Evolutionary conservation across 2,329 filamentous ascomycete genomes (phyloP), one percentile per base, ranked within the genome.

Genomic region (Pseudogymnoascus sp.): DNA sequence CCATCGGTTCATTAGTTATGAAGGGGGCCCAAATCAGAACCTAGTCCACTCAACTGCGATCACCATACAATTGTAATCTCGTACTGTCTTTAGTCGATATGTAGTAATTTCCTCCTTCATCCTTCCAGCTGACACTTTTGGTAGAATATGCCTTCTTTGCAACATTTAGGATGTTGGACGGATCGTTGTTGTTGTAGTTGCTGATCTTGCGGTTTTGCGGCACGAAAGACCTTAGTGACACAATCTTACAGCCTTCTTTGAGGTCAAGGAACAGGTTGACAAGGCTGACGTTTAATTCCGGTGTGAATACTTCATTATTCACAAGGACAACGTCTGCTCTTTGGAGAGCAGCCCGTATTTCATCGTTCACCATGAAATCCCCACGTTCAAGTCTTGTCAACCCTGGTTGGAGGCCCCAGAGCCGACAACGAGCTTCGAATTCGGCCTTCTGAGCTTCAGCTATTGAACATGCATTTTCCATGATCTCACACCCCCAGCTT

Each of bases 261-360:
- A 97, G 77, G 69, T 99, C 94, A 62, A 99, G 77, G 69, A 99
- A 97, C 76, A 95, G 90, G 67, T 90, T 84, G 65, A 92, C 83
- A 48, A 99, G 78, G 63, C 84, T 83, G 69, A 90, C 87, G 74
- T 97, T 99, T 60, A 96, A 82, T 66, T 86, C 81, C 12, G 92
- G 86, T 5, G 87, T 92, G 74, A 99, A 99, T 2, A 91, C 94
- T 74, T 97, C 92, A 74, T 99, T 99, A 77, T 99, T 99, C 67
- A 97, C 92, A 23, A 99, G 81, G 15, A 99, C 83, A n/a, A 97
- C 92, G 71, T 99, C 94, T 1, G 94, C 92, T 59, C 86, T 83
- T 71, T 88, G 86, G 57, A 99, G 79, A 6, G 86, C 85, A 21
- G 84, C 80, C 62, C 85, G 79, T 56, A 96, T 90, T 61, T 79